Base-by-base conservation (phyloP, 2,329 filamentous ascomycete species). In the Westerdykella sp. region DNA sequence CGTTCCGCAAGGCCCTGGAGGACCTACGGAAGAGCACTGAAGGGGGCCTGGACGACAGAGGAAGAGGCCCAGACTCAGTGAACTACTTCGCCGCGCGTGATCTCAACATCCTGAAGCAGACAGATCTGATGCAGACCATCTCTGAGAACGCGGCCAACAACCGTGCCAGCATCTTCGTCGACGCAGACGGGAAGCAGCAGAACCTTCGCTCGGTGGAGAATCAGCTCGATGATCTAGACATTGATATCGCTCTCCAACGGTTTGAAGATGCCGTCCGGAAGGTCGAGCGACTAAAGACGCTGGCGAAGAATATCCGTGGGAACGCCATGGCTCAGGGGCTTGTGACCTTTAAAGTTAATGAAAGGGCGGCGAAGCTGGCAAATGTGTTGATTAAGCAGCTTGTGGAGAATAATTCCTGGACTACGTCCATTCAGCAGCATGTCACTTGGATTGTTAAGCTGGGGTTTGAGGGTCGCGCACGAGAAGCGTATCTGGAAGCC, bases 141-240 rank as follows among this genome's bases (percentile, higher is more conserved):
- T 88, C 87, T 4, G 66, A 68, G 5, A 66, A 60, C 1, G 81
- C 83, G 49, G 81, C 85, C 56, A 88, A 88, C 60, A 87, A 94
- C 63, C 72, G 73, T 32, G 71, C 72, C 14, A 79, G 75, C 48
- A 85, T 95, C 70, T 79, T 95, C 43, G 90, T 98, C 53, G 93
- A 98, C 57, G 87, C 95, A 12, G 93, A 97, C 58, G 93, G 93
- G 39, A 95, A 95, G 59, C 90, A 96, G 66, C 88, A 97, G 63
- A 96, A 93, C 62, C 77, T 98, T 37, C 85, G 91, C 41, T 96
- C 88, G 88, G 88, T 98, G 0, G 93, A 98, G 65, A 81, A 83
- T 41, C 88, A 97, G 68, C 86, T 98, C 66, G 93, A 98, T 61
- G 88, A 95, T 60, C 79, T 98, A 5, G 93, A 98, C 60, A 97